Percentiles rank a stretch among this genome's conserved stretches.
These are phyloP conservation scores for Mucuna pruriens DNA, from an alignment of 306 rosid genomes.

Conservation along the genomic window DNA sequence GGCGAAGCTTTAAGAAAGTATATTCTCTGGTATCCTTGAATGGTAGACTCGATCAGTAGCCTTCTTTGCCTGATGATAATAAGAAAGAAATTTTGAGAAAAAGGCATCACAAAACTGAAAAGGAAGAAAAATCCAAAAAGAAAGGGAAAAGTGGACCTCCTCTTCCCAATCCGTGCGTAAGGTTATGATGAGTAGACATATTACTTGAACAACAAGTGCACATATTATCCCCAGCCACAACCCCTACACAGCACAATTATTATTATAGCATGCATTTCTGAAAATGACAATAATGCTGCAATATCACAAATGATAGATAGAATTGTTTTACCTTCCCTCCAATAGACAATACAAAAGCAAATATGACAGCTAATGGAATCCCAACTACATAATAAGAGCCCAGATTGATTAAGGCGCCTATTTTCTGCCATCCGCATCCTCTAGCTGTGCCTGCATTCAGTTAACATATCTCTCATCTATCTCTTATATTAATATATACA, in stretches of 20 bases:
- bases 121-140: neutral
- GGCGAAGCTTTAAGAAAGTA: no score
- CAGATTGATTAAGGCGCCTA: constrained; percentile 76
- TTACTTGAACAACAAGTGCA: constrained; percentile 62
- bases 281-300: neutral
- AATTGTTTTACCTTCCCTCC: constrained; percentile 64
- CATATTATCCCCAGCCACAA: constrained; percentile 75
- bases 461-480: no score
- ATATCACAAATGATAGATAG: neutral
- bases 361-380: constrained; percentile 55
- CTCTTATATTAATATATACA: no score
- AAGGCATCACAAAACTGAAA: neutral
- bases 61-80: constrained; percentile 43
- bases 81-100: neutral
- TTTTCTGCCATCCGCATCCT: constrained; percentile 88
- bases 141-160: constrained; percentile 43
- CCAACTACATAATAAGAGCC: constrained; percentile 77
- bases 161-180: constrained; percentile 66
- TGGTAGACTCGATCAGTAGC: constrained; percentile 56
- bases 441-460: constrained; percentile 63
- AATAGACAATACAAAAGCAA: constrained; percentile 62
- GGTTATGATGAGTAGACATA: constrained; percentile 47
- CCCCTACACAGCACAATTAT: constrained; percentile 61
- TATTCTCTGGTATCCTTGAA: constrained; percentile 32
- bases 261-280: neutral